A percentile compares a stretch with the other conserved stretches of the same genome.
Conservation (phyloP, 176 grass and related monocot genomes). For the Saccharum spontaneum region DNA sequence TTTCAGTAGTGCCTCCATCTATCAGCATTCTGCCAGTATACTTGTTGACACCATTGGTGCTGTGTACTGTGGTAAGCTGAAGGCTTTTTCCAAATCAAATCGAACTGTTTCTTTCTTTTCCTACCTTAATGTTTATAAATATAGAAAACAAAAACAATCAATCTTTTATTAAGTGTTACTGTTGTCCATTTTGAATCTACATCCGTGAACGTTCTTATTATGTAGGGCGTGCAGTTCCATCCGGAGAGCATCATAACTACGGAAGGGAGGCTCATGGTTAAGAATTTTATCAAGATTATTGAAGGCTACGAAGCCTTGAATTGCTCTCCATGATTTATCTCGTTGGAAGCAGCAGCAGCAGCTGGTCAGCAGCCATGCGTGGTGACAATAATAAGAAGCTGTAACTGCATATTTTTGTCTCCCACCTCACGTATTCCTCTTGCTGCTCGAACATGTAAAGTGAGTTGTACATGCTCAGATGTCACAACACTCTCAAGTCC, state of each 20-base stretch:
- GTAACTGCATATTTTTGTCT: background rate
- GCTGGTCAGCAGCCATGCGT: background rate
- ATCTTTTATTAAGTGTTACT: background rate
- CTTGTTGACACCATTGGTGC: background rate
- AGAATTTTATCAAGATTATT: slow-evolving; percentile 49
- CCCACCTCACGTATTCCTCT: background rate
- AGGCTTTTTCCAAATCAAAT: background rate
- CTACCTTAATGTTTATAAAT: background rate
- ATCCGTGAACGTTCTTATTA: background rate
- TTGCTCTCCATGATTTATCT: slow-evolving; percentile 20
- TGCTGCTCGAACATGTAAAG: background rate
- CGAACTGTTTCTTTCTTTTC: background rate
- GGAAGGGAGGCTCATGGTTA: slow-evolving; percentile 43
- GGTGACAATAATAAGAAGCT: background rate
- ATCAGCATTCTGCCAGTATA: background rate
- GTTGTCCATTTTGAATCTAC: background rate
- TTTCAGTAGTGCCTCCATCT: background rate
- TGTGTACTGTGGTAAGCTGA: background rate
- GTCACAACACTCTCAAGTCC: background rate
- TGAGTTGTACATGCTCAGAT: background rate
- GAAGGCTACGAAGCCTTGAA: slow-evolving; percentile 44
- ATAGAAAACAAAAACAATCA: background rate
- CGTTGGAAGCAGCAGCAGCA: background rate
- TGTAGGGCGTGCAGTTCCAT: slow-evolving; percentile 61
- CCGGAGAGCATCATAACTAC: slow-evolving; percentile 61